phyloP scores from a whole-genome alignment of 2,329 filamentous ascomycete species.

The Cladosporium velox region DNA sequence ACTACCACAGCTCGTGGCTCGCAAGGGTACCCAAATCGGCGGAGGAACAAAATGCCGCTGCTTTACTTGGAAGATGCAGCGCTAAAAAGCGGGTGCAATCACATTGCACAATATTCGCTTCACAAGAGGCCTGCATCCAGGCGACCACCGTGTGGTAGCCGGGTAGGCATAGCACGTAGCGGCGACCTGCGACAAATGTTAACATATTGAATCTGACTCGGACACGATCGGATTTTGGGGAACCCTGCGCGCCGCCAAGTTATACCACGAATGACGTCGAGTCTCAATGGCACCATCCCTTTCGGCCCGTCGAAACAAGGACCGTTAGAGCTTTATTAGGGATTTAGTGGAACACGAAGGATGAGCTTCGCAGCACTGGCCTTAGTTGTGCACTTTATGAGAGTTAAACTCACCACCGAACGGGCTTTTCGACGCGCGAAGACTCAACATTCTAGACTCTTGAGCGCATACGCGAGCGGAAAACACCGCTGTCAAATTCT shows the following conservation, averaged over 20 bases:
- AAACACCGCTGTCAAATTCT: not conserved
- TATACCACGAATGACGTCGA: not conserved
- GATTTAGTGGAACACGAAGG: not conserved
- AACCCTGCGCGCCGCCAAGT: not conserved
- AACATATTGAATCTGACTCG: not conserved
- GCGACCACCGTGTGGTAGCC: not conserved
- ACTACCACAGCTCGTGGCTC: not conserved
- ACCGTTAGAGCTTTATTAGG: conserved; percentile 10
- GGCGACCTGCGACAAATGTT: not conserved
- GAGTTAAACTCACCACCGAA: not conserved
- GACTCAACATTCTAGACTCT: not conserved
- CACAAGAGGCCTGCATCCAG: not conserved
- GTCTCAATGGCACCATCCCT: conserved; percentile 2
- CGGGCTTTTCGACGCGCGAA: not conserved
- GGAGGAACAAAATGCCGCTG: conserved; percentile 7
- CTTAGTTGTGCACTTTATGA: not conserved
- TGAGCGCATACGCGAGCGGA: not conserved
- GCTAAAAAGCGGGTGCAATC: not conserved
- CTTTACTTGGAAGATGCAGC: not conserved
- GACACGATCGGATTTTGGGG: not conserved
- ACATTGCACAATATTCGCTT: not conserved
- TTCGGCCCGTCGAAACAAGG: conserved; percentile 15
- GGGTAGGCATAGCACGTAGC: not conserved
- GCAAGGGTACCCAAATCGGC: not conserved
- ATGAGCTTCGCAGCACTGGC: not conserved